These are phyloP conservation scores for Mycena sanguinolenta DNA, from an alignment of 768 basidiomycete genomes.

Conservation along the genomic window DNA sequence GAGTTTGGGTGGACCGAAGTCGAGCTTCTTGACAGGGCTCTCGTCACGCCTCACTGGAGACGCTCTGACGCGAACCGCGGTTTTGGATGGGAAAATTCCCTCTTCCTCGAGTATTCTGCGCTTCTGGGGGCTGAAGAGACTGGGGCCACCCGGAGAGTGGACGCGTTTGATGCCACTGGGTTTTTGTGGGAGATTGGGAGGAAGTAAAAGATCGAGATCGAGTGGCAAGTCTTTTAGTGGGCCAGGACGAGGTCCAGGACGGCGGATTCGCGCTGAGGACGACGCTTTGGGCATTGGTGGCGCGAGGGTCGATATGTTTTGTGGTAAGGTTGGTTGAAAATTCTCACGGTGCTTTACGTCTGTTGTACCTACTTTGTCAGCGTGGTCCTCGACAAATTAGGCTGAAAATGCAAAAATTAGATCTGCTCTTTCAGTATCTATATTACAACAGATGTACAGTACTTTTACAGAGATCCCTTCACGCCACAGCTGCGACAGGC, in stretches of 20 bases:
- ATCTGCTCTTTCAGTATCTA: neutral
- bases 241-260: conserved; percentile 67
- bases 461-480: conserved; percentile 22
- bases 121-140: conserved; percentile 73
- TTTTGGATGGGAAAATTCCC: conserved; percentile 60
- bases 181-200: conserved; percentile 47
- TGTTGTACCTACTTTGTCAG: neutral
- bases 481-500: conserved; percentile 41
- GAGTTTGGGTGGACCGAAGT: conserved; percentile 61
- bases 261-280: conserved; percentile 45
- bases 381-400: neutral
- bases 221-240: conserved; percentile 75
- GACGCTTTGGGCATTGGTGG: conserved; percentile 33
- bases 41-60: conserved; percentile 54
- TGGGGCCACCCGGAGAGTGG: conserved; percentile 65
- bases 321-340: neutral
- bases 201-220: conserved; percentile 66
- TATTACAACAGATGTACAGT: conserved; percentile 25
- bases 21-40: conserved; percentile 66
- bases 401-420: too few species aligned
- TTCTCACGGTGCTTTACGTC: neutral
- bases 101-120: conserved; percentile 74
- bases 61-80: conserved; percentile 57
- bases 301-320: neutral
- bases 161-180: conserved; percentile 75